Evolutionary conservation across 352 stramenopile species (phyloP).

Genomic region (Phytophthora vignae): DNA sequence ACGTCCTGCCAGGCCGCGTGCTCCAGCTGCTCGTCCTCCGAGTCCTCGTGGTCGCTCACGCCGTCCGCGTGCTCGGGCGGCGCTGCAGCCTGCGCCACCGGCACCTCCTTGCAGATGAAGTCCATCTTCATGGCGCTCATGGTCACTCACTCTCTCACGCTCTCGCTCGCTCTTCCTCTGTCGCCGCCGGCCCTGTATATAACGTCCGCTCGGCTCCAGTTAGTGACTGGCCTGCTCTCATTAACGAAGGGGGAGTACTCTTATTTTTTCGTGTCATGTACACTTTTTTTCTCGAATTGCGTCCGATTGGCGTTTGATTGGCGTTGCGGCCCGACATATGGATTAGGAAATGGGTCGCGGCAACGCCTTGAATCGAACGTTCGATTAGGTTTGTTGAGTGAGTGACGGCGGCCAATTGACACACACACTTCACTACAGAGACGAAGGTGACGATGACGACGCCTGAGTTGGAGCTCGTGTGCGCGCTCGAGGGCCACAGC

Average conservation of each 20-base stretch:
- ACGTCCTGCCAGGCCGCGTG: slow-evolving; percentile 82
- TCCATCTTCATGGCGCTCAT: slow-evolving; percentile 89
- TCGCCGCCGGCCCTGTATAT: slow-evolving; percentile 1
- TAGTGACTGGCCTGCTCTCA: slow-evolving; percentile 20
- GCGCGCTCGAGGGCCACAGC: slow-evolving; percentile 82
- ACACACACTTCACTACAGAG: no score
- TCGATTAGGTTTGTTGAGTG: neutral
- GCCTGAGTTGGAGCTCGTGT: slow-evolving; percentile 52
- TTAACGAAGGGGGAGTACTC: neutral
- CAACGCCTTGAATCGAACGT: no score
- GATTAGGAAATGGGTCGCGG: no score
- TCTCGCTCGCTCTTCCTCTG: neutral
- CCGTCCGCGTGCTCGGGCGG: slow-evolving; percentile 42
- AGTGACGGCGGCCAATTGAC: no score
- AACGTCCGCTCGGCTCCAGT: slow-evolving; percentile 13
- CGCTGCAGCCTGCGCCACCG: slow-evolving; percentile 15
- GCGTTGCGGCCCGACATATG: no score
- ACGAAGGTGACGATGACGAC: neutral
- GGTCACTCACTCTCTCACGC: neutral
- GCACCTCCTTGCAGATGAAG: slow-evolving; percentile 77
- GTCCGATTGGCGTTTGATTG: no score
- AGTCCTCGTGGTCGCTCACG: slow-evolving; percentile 83
- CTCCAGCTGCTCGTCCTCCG: slow-evolving; percentile 85
- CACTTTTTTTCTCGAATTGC: no score
- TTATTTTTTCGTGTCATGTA: no score